These are phyloP conservation scores for Globisporangium recalcitrans DNA, from an alignment of 352 stramenopile genomes.

Conservation along the genomic window DNA sequence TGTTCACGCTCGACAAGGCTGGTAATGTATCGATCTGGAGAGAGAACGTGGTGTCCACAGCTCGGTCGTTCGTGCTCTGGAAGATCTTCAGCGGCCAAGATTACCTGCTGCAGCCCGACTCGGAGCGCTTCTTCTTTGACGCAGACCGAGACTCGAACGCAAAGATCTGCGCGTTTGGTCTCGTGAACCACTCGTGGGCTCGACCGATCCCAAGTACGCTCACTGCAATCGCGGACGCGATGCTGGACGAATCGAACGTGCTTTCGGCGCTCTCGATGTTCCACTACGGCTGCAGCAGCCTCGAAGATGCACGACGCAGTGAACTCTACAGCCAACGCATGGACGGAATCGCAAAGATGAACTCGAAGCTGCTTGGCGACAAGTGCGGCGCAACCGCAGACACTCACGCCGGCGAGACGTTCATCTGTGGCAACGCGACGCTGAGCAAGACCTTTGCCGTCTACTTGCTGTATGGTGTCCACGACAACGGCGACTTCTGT, in stretches of 20 bases:
- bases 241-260: constrained; percentile 67
- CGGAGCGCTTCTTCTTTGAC: constrained; percentile 19
- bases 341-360: constrained; percentile 52
- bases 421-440: constrained; percentile 54
- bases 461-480: constrained; percentile 57
- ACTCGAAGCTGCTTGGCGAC: constrained; percentile 56
- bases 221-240: constrained; percentile 35
- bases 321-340: constrained; percentile 67
- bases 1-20: constrained; percentile 64
- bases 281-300: constrained; percentile 57
- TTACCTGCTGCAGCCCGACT: constrained; percentile 18
- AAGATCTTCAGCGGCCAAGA: constrained; percentile 47
- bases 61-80: constrained; percentile 65
- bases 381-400: constrained; percentile 48
- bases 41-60: constrained; percentile 36
- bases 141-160: neutral
- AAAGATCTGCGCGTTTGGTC: constrained; percentile 26
- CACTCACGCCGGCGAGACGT: constrained; percentile 54
- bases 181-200: constrained; percentile 25
- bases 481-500: constrained; percentile 66
- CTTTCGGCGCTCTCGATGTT: constrained; percentile 64
- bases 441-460: constrained; percentile 62
- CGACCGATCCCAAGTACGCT: constrained; percentile 15
- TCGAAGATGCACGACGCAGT: constrained; percentile 49
- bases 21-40: constrained; percentile 76